Evolutionary conservation across 2,329 filamentous ascomycete genomes (phyloP).

Genomic region (Aureobasidium mangrovei): DNA sequence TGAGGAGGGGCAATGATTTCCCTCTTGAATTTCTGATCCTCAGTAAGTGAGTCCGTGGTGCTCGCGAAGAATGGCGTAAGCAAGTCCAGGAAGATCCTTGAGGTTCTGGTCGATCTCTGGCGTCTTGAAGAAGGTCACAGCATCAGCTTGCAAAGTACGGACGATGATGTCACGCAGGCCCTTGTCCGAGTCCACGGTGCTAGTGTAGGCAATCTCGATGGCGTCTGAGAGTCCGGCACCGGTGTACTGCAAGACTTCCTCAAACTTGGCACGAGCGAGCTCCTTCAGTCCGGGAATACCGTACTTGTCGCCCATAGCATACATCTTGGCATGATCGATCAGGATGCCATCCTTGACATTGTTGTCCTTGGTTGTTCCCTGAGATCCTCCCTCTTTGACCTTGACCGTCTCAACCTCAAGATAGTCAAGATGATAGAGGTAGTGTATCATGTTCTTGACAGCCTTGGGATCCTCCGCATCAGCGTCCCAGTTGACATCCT

Average conservation of each 20-base stretch:
- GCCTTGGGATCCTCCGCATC: slow-evolving; percentile 21
- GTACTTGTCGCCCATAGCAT: slow-evolving; percentile 21
- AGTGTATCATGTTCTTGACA: slow-evolving; percentile 23
- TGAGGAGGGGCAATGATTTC: no score
- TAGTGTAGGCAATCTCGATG: slow-evolving; percentile 22
- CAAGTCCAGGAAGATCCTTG: slow-evolving; percentile 23
- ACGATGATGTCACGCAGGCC: slow-evolving; percentile 25
- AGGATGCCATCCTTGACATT: slow-evolving; percentile 22
- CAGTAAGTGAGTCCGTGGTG: neutral
- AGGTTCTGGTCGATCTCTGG: slow-evolving; percentile 23
- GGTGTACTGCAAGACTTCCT: slow-evolving; percentile 19
- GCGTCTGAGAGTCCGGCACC: slow-evolving; percentile 24
- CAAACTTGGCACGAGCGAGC: slow-evolving; percentile 22
- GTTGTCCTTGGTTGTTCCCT: slow-evolving; percentile 16
- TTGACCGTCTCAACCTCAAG: slow-evolving; percentile 2
- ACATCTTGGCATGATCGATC: slow-evolving; percentile 20
- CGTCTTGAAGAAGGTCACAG: slow-evolving; percentile 15
- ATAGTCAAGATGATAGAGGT: slow-evolving; percentile 20
- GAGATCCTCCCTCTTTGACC: neutral
- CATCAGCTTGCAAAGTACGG: slow-evolving; percentile 14
- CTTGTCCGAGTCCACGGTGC: slow-evolving; percentile 23
- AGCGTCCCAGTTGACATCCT: neutral
- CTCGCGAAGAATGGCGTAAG: slow-evolving; percentile 17
- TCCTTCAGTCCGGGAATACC: slow-evolving; percentile 21
- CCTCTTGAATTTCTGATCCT: neutral